Conservation (phyloP, 2,329 filamentous ascomycete species). For the Exophiala mesophila region DNA sequence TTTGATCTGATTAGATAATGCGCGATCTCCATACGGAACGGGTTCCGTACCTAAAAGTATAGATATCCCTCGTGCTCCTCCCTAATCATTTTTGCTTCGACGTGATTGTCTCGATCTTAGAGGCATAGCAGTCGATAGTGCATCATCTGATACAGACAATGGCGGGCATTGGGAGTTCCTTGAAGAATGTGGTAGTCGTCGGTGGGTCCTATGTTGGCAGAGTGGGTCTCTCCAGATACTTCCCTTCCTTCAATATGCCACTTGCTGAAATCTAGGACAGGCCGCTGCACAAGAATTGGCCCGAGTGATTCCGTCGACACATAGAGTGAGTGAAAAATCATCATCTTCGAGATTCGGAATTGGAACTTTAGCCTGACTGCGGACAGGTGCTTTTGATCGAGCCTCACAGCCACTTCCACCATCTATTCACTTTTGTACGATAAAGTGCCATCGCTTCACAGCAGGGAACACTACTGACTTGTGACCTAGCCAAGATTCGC, state of each 20-base stretch:
- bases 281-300: slow-evolving; percentile 35
- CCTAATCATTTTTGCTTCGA: no score
- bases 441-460: slow-evolving; percentile 29
- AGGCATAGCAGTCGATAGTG: no score
- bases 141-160: no score
- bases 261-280: no score
- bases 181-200: slow-evolving; percentile 30
- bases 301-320: slow-evolving; percentile 31
- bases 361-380: slow-evolving; percentile 42
- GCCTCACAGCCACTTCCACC: slow-evolving; percentile 57
- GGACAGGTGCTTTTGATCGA: slow-evolving; percentile 52
- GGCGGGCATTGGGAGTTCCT: not conserved
- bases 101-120: no score
- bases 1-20: not conserved
- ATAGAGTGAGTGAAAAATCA: slow-evolving; percentile 34
- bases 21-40: not conserved
- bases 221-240: not conserved
- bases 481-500: slow-evolving; percentile 51
- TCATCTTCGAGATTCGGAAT: slow-evolving; percentile 32
- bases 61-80: no score
- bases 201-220: slow-evolving; percentile 57
- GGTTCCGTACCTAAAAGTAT: not conserved
- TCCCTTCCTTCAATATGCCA: not conserved
- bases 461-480: slow-evolving; percentile 32
- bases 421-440: slow-evolving; percentile 46